Conservation (phyloP, 2,329 filamentous ascomycete genomes). For the Xylariaceae sp. region DNA sequence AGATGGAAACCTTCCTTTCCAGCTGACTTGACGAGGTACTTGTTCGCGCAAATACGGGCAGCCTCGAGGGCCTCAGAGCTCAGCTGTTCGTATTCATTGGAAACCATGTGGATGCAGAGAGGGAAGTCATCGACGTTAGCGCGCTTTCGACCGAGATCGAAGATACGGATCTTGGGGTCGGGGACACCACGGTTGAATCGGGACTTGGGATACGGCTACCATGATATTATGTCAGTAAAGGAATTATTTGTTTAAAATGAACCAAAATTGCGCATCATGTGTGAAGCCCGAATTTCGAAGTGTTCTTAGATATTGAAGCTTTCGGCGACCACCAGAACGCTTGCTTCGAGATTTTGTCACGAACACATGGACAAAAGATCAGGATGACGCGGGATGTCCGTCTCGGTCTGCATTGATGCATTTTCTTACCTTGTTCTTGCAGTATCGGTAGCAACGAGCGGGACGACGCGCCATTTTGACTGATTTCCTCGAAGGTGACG, state of each 20-base stretch:
- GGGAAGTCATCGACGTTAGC: slow-evolving; percentile 99
- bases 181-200: slow-evolving; percentile 99
- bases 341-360: neutral
- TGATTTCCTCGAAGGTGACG: slow-evolving; percentile 56
- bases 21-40: slow-evolving; percentile 79
- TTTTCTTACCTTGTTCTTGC: slow-evolving; percentile 97
- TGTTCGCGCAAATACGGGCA: slow-evolving; percentile 99
- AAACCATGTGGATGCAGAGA: slow-evolving; percentile 98
- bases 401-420: neutral
- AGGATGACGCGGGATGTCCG: slow-evolving; percentile 1
- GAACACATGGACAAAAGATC: neutral
- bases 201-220: slow-evolving; percentile 96
- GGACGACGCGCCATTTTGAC: slow-evolving; percentile 99
- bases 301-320: neutral
- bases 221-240: slow-evolving; percentile 62
- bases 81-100: slow-evolving; percentile 99
- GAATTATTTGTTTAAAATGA: neutral
- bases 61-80: slow-evolving; percentile 99
- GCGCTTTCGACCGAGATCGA: slow-evolving; percentile 98
- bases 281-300: no score
- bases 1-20: slow-evolving; percentile 79
- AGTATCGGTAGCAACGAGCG: slow-evolving; percentile 99
- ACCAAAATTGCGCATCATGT: neutral
- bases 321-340: neutral
- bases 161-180: slow-evolving; percentile 89